A percentile compares a stretch with the other conserved stretches of the same genome.
Conservation (phyloP, 371 early-diverging fungal genomes). For the Mortierella sp. region DNA sequence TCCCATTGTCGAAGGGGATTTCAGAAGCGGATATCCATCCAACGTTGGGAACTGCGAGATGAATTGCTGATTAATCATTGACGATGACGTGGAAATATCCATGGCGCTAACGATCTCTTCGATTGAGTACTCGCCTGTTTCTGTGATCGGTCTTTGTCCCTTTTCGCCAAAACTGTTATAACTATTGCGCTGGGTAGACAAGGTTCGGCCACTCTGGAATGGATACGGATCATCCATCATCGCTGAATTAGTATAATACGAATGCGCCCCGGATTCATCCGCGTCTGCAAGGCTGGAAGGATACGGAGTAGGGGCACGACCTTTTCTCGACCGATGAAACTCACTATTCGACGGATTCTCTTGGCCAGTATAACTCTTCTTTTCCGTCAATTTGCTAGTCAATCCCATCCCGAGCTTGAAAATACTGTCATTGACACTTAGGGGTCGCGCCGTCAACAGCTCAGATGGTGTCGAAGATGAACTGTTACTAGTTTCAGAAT, state of each 20-base stretch:
- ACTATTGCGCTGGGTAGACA: neutral
- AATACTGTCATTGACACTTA: conserved; percentile 17
- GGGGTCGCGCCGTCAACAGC: neutral
- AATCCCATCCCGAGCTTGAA: conserved; percentile 25
- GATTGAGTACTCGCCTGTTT: neutral
- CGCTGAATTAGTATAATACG: conserved; percentile 4
- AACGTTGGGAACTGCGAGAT: conserved; percentile 28
- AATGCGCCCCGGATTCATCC: conserved; percentile 7
- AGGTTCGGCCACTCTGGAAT: neutral
- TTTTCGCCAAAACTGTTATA: neutral
- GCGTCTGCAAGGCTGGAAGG: conserved; percentile 16
- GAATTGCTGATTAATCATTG: neutral
- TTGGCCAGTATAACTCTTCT: neutral
- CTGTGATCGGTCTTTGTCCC: neutral
- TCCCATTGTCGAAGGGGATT: conserved; percentile 18
- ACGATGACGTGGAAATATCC: conserved; percentile 1
- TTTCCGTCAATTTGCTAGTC: neutral
- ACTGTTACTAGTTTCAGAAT: neutral
- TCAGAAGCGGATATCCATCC: conserved; percentile 36
- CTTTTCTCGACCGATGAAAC: conserved; percentile 8
- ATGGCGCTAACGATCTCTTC: conserved; percentile 17
- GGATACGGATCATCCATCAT: conserved; percentile 2
- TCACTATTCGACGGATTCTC: neutral
- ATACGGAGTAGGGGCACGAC: conserved; percentile 38
- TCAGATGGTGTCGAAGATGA: neutral